These are phyloP conservation scores for Penicillium maclennaniae DNA, from an alignment of 495 filamentous ascomycete genomes.

Conservation along the genomic window DNA sequence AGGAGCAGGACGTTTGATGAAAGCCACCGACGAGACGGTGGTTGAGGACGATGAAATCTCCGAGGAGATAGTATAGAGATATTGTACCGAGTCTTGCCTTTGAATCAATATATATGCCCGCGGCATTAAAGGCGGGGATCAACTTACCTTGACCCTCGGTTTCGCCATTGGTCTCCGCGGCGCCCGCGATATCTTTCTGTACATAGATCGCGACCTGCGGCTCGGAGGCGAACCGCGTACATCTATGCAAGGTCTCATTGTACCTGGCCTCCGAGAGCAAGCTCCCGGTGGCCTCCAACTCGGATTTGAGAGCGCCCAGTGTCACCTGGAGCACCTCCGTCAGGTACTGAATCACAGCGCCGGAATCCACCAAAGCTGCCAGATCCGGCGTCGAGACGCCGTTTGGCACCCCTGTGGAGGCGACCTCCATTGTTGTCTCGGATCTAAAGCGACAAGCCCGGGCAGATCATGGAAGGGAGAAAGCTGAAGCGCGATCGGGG, in stretches of 20 bases:
- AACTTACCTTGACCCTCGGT: constrained; percentile 43
- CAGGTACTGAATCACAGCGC: constrained; percentile 72
- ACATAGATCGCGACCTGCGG: constrained; percentile 84
- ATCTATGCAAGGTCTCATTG: constrained; percentile 78
- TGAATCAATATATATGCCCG: constrained; percentile 5
- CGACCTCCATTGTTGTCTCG: constrained; percentile 47
- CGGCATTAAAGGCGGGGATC: not conserved
- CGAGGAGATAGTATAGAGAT: constrained; percentile 72
- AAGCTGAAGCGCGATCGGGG: constrained; percentile 16
- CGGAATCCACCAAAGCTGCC: constrained; percentile 50
- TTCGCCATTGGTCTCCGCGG: constrained; percentile 50
- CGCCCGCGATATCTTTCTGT: constrained; percentile 68
- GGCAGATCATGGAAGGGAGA: constrained; percentile 31
- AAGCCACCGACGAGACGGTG: constrained; percentile 77
- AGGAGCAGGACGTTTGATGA: constrained; percentile 83
- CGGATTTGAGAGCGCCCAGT: constrained; percentile 74
- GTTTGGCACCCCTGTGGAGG: constrained; percentile 44
- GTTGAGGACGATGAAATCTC: constrained; percentile 76
- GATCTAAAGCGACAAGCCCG: constrained; percentile 21
- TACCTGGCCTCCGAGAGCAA: constrained; percentile 68
- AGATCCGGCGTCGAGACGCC: constrained; percentile 40
- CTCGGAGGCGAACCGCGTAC: constrained; percentile 84
- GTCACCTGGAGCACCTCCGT: constrained; percentile 73
- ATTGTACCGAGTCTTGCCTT: constrained; percentile 37
- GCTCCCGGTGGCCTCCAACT: constrained; percentile 76